Conservation (phyloP, 441 rosid species). For the Sinapis alba region DNA sequence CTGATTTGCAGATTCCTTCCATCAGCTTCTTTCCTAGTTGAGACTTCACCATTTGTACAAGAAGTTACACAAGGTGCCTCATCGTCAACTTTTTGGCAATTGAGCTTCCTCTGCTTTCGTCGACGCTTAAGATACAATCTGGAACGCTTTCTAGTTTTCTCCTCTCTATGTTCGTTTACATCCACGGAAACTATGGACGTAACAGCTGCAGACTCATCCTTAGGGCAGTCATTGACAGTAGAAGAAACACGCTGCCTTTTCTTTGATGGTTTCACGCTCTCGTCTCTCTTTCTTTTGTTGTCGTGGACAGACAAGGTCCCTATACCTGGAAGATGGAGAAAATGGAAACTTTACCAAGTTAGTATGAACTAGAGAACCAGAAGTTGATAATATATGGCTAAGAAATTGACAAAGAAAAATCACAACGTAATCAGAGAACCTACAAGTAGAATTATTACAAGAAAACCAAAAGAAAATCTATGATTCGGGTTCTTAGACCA, state of each 20-base stretch:
- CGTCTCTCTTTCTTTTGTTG: constrained; percentile 47
- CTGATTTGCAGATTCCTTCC: constrained; percentile 12
- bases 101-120: constrained; percentile 41
- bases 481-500: not conserved
- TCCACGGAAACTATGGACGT: constrained; percentile 10
- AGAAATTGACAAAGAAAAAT: not conserved
- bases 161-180: constrained; percentile 18
- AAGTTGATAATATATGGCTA: constrained; percentile 10
- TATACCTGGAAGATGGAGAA: not conserved
- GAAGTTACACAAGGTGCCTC: constrained; percentile 23
- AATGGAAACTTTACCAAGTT: constrained; percentile 15
- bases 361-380: not conserved
- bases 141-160: constrained; percentile 45
- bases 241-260: constrained; percentile 39
- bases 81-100: constrained; percentile 27
- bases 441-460: not conserved
- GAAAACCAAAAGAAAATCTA: not conserved
- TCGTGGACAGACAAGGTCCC: constrained; percentile 34
- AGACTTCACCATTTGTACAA: constrained; percentile 25
- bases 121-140: constrained; percentile 54
- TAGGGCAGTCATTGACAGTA: constrained; percentile 28
- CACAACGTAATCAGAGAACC: constrained; percentile 9
- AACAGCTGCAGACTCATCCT: constrained; percentile 19
- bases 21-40: constrained; percentile 23
- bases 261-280: constrained; percentile 26